These are phyloP conservation scores for Rhizopogon vulgaris DNA, from an alignment of 768 basidiomycete species.

Conservation along the genomic window DNA sequence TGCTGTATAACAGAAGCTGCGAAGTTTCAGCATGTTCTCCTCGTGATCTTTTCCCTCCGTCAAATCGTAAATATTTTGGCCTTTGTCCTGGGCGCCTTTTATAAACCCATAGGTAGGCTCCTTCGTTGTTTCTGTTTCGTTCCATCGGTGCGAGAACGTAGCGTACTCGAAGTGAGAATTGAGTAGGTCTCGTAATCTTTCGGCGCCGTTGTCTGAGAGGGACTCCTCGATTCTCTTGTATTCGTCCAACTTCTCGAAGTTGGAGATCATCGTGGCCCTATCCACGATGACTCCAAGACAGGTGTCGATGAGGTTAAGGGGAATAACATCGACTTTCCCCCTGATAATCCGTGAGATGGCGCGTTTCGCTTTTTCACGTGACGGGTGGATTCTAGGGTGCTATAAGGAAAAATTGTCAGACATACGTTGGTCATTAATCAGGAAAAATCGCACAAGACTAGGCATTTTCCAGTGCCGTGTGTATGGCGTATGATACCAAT, in stretches of 20 bases:
- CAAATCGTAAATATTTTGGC: too few species aligned
- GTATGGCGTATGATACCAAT: too few species aligned
- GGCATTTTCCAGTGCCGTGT: too few species aligned
- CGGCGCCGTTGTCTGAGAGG: not conserved
- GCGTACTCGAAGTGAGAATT: conserved; percentile 17
- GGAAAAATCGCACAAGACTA: too few species aligned
- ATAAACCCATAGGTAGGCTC: too few species aligned
- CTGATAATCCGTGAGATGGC: too few species aligned
- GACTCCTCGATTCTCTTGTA: not conserved
- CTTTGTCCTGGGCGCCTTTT: too few species aligned
- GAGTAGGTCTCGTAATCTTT: conserved; percentile 7
- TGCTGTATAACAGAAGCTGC: conserved; percentile 19
- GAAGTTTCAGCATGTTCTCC: conserved; percentile 13
- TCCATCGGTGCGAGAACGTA: conserved; percentile 24
- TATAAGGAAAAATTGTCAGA: too few species aligned
- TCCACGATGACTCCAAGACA: conserved; percentile 17
- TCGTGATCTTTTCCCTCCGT: too few species aligned
- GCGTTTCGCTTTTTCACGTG: too few species aligned
- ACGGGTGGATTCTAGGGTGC: too few species aligned
- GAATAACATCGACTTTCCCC: conserved; percentile 11
- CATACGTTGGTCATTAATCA: too few species aligned
- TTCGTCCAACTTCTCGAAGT: not conserved
- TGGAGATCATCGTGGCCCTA: not conserved
- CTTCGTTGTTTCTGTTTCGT: not conserved
- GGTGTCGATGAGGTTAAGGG: conserved; percentile 19